Evolutionary conservation across 148 eudicot genomes (phyloP), one percentile per base, ranked within the genome.

Genomic region (Rhododendron henanense): DNA sequence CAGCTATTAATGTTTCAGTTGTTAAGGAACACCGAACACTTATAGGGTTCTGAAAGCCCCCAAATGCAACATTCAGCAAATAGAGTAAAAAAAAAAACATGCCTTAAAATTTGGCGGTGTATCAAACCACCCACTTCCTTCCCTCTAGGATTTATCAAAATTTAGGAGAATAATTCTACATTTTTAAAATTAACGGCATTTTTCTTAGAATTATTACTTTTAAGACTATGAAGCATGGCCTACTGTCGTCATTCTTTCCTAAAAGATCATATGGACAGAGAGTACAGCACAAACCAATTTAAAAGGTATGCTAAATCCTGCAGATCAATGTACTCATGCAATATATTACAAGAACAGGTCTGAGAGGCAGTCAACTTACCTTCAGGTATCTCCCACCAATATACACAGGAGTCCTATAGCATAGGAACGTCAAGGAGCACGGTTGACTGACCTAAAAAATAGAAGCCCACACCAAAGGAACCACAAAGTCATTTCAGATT

Each of bases 341-440:
- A 61, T 50, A 48, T 18, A 45, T n/a, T 33, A 81, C 50, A 86
- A 55, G 35, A 50, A 87, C 33, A 81, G 78, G 63, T 83, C 77
- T 79, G 31, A 84, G 79, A 44, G 28, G 35, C 50, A 74, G 3
- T 84, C 11, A 78, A 23, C 74, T 87, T 89, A 96, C 99, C 98
- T 96, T 96, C 85, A 96, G 88, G 89, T 96, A 96, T 92, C 99
- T 92, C 81, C 99, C 99, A 78, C 98, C 98, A 86, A 96, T 89
- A 87, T 87, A 96, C 74, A 95, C 85, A 71, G 99, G 90, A 37
- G 91, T 83, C 88, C 94, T 91, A 81, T 81, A 74, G 89, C 93
- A 94, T 81, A 61, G 86, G 71, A 93, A 61, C 39, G 87, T 77
- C 95, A 95, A 87, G 89, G 81, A 73, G 93, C 96, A 94, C 45